These are phyloP conservation scores for Linnemannia schmuckeri DNA, from an alignment of 192 early-diverging fungal genomes.

Conservation along the genomic window DNA sequence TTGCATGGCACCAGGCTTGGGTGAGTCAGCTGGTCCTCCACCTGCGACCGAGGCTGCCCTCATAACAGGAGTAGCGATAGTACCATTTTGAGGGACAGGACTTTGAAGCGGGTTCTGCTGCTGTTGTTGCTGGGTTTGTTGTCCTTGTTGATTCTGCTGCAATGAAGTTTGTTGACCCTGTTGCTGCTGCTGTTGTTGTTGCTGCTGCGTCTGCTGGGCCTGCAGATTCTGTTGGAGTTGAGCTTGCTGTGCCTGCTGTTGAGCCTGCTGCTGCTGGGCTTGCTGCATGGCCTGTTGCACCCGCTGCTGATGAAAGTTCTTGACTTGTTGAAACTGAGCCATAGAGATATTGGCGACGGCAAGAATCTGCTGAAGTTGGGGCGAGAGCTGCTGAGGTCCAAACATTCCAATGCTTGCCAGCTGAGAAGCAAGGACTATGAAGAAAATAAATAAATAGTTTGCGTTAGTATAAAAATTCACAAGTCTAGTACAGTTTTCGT, in stretches of 20 bases:
- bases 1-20: slow-evolving; percentile 35
- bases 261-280: slow-evolving; percentile 13
- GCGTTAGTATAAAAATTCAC: too few species aligned
- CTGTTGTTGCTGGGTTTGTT: slow-evolving; percentile 12
- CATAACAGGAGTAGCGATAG: slow-evolving; percentile 37
- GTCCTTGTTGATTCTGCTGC: slow-evolving; percentile 14
- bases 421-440: slow-evolving; percentile 22
- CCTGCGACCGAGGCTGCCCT: slow-evolving; percentile 32
- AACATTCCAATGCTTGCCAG: slow-evolving; percentile 40
- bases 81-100: slow-evolving; percentile 31
- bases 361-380: slow-evolving; percentile 31
- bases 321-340: slow-evolving; percentile 26
- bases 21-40: slow-evolving; percentile 25
- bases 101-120: slow-evolving; percentile 44
- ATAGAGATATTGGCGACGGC: slow-evolving; percentile 7
- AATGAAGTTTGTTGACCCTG: slow-evolving; percentile 14
- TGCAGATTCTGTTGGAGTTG: slow-evolving; percentile 20
- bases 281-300: slow-evolving; percentile 1
- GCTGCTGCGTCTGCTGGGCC: slow-evolving; percentile 19
- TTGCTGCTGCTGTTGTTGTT: slow-evolving; percentile 21
- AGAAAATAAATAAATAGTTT: neutral
- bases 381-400: slow-evolving; percentile 23
- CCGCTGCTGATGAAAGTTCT: slow-evolving; percentile 16
- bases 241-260: slow-evolving; percentile 11
- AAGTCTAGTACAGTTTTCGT: neutral